Base-by-base conservation (phyloP, 2,329 filamentous ascomycete genomes). In the Ophiostoma montium region DNA sequence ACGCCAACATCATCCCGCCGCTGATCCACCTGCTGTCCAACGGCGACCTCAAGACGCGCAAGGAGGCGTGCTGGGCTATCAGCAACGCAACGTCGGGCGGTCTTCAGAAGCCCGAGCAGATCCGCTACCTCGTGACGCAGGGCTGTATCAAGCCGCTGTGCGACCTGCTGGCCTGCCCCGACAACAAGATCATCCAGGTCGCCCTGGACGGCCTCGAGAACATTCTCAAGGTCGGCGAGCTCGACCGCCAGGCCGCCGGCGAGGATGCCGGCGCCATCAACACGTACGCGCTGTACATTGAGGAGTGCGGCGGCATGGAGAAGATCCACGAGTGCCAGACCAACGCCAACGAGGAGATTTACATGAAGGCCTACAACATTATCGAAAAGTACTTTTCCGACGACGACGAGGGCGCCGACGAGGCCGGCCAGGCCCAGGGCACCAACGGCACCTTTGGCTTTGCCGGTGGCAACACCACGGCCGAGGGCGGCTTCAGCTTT, bases 301-400 rank as follows among this genome's bases (percentile, higher is more conserved):
- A 98, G 70, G 92, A 98, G 69, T 94, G 89, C 58, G 87, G 88
- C 62, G 92, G 92, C 57, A 98, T 98, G 92, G 92, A 96, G 74
- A 96, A 96, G 82, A 96, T 98, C 59, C 92, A 98, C 70, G 90
- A 96, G 60, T 96, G 92, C 78, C 92, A 98, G 75, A 95, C 94
- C 74, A 98, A 98, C 62, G 90, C 90, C 72, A 98, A 98, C 70
- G 92, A 98, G 71, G 92, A 98, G 70, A 98, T 98, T 60, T 98
- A 98, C 76, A 96, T 98, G 90, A 98, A 98, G 80, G 92, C 92
- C 0, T 98, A 96, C 77, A 96, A 94, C 77, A 98, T 98, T 69
- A 98, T 98, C 58, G 92, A 98, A 76, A 95, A 95, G 74, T 98
- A 98, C 78, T 98, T 98, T 73, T 95, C 89, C 0, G 92, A 98